Conservation (phyloP, 805 yeast genomes). For the Pichia gijzeniarum region DNA sequence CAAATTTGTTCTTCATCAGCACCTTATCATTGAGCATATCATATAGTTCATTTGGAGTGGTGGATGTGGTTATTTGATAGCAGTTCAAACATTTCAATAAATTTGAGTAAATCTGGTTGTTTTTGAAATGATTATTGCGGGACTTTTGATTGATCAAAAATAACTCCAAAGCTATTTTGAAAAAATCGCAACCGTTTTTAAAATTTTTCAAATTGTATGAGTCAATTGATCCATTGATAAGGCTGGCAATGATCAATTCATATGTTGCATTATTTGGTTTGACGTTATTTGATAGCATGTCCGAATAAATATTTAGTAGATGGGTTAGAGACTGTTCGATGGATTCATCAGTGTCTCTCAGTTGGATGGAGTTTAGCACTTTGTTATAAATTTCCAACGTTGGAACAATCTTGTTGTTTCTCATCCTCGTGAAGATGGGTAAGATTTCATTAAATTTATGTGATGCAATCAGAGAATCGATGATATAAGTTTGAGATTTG, state of each 20-base stretch:
- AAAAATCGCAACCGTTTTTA: conserved; percentile 40
- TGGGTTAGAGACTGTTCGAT: conserved; percentile 57
- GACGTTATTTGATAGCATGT: conserved; percentile 44
- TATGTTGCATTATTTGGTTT: conserved; percentile 56
- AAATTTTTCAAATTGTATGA: conserved; percentile 33
- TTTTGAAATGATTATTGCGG: conserved; percentile 13
- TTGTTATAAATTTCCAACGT: conserved; percentile 45
- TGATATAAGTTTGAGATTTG: conserved; percentile 17
- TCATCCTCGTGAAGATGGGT: conserved; percentile 28
- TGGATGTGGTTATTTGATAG: conserved; percentile 20
- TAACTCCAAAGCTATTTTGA: conserved; percentile 44
- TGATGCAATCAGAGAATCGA: conserved; percentile 19
- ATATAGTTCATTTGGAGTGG: conserved; percentile 16
- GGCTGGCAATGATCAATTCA: conserved; percentile 41
- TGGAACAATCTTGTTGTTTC: conserved; percentile 37
- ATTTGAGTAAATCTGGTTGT: conserved; percentile 17
- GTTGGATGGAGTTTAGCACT: conserved; percentile 47
- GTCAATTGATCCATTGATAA: conserved; percentile 43
- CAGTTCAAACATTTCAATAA: conserved; percentile 23
- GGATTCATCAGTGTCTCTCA: conserved; percentile 46
- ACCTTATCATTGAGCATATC: conserved; percentile 15
- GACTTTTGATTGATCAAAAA: conserved; percentile 26
- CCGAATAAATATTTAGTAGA: conserved; percentile 62
- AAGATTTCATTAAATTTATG: conserved; percentile 30
- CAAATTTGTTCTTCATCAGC: conserved; percentile 8